A percentile compares a stretch with the other conserved stretches of the same genome.
Evolutionary conservation across 805 yeast species (phyloP).

Genomic region (Barnettozyma sp.): DNA sequence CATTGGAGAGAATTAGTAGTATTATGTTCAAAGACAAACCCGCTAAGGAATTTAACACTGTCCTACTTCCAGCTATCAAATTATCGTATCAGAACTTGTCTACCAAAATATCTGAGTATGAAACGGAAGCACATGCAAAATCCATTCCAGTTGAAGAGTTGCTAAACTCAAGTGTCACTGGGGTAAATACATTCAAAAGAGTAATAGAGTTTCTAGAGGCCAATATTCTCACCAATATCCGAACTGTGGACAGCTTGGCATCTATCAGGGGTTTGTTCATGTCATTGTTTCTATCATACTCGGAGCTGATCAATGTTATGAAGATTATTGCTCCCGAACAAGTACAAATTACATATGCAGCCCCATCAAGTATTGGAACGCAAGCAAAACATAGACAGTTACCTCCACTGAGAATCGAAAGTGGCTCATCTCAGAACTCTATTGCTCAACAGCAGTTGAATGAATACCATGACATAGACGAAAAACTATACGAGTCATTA

Average conservation of each 20-base stretch:
- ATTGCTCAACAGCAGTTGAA: slow-evolving; percentile 22
- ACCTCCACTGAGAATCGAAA: slow-evolving; percentile 23
- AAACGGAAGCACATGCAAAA: slow-evolving; percentile 21
- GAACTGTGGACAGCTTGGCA: slow-evolving; percentile 48
- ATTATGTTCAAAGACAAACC: slow-evolving; percentile 51
- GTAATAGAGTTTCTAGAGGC: slow-evolving; percentile 43
- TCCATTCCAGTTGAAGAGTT: slow-evolving; percentile 28
- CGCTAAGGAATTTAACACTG: slow-evolving; percentile 46
- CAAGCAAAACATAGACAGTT: slow-evolving; percentile 11
- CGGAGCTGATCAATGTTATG: slow-evolving; percentile 65
- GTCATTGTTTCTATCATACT: slow-evolving; percentile 54
- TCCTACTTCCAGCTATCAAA: slow-evolving; percentile 41
- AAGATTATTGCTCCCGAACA: slow-evolving; percentile 28
- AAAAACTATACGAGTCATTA: slow-evolving; percentile 57
- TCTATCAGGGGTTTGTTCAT: slow-evolving; percentile 58
- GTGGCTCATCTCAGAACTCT: not conserved
- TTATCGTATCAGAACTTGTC: slow-evolving; percentile 51
- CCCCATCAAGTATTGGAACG: not conserved
- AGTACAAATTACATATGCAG: slow-evolving; percentile 3
- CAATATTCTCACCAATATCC: slow-evolving; percentile 42
- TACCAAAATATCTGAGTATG: slow-evolving; percentile 46
- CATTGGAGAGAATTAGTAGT: slow-evolving; percentile 48
- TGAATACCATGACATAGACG: slow-evolving; percentile 51
- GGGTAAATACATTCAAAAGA: slow-evolving; percentile 42
- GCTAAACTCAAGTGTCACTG: slow-evolving; percentile 31